Evolutionary conservation across 306 rosid genomes (phyloP), one percentile per base, ranked within the genome.

Genomic region (Casuarina cunninghamiana): DNA sequence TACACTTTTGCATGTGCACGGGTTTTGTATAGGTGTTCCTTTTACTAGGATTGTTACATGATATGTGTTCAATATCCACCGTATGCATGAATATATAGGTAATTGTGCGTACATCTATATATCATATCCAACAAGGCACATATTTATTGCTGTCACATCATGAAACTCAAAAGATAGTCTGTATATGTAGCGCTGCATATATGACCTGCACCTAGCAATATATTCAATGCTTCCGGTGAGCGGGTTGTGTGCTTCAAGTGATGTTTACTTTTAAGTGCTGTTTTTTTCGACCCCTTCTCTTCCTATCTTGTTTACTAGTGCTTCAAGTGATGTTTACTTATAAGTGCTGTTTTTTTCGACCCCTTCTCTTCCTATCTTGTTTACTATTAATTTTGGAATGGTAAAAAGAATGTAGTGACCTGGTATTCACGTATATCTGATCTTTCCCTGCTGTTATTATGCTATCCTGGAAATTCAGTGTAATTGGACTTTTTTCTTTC

Each of bases 371-470:
- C 50, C 17, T 66, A 16, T 66, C 13, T 63, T 5, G 45, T 63
- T 57, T 7, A 16, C 49, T 66, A 9, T 17, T 66, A 66, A 41
- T 32, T 16, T 66, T 49, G 35, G 2, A 39, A 10, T 6, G 17
- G 9, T 58, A 58, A 26, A 58, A 58, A 13, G 37, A 58, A 58
- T 5, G 16, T 26, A 58, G 4, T 7, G 17, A 35, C 42, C 48
- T 72, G 10, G 54, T 53, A 39, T 46, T 73, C 15, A 5, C 17
- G 46, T 69, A 50, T 84, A 32, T n/a, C 53, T 16, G 37, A 54
- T 9, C 76, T 75, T 66, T 49, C 73, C 19, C 57, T 75, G 53
- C 82, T 70, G 17, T 76, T 58, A 61, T 72, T 72, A 57, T 48
- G 74, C 78, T 73, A 58, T 77, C 13, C 19, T 55, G 16, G 63